Evolutionary conservation across 106 monocot genomes (phyloP), one percentile per base, ranked within the genome.

Genomic region (Platanthera zijinensis): DNA sequence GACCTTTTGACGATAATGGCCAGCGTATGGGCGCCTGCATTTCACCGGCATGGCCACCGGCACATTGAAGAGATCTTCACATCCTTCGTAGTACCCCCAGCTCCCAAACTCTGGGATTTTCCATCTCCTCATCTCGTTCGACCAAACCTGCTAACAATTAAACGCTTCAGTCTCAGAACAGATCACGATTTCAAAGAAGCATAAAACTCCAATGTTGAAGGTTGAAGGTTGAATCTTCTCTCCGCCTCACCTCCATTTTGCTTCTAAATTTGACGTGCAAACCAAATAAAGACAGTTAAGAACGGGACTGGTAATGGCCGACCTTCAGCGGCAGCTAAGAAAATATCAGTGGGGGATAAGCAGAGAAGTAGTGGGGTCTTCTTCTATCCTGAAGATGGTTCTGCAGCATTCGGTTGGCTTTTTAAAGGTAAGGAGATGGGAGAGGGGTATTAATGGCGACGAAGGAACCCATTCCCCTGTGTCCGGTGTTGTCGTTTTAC

Each of bases 21-120:
- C 18, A 64, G 22, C 11, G 71, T 70, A 46, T 19, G 48, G 62
- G 56, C 9, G 3, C 73, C 53, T 3, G 73, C 53, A 12, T 14
- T 71, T 71, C 72, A 50, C 2, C 2, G 72, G 72, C 72, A 72
- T 13, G 51, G 76, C 64, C 8, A 50, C 70, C 19, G 80, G 71
- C 69, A 79, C 70, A 14, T 67, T 71, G 50, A 76, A 80, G 52
- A 80, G 68, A 73, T 81, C 52, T 75, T 70, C 56, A 30, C 76
- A 57, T 49, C 77, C 83, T 0, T 89, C 57, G 73, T 79, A 70
- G 74, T 54, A 62, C 47, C 80, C 76, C 84, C 76, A 30, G 61
- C n/a, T 18, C 61, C 15, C 61, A n/a, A 61, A 61, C 61, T 11
- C 61, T 0, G 61, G 61, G 13, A 84, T 79, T 70, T 80, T 70